These are phyloP conservation scores for Leptographium procerum DNA, from an alignment of 2,329 filamentous ascomycete species.

Conservation along the genomic window DNA sequence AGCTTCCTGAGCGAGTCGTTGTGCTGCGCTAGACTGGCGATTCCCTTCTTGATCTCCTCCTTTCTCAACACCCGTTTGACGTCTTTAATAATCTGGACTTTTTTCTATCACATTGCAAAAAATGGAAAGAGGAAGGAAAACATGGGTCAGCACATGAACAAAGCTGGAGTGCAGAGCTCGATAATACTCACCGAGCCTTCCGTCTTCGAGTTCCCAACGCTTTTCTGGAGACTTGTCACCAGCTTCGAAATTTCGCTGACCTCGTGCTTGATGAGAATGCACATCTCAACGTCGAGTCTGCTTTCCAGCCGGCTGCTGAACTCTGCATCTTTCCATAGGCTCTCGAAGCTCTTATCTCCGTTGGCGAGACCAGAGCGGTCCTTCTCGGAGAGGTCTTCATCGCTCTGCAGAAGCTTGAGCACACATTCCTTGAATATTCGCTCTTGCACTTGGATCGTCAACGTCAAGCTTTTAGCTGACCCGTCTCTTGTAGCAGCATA, in stretches of 20 bases:
- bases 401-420: conserved; percentile 8
- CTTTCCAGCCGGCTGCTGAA: conserved; percentile 9
- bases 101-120: not conserved
- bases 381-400: conserved; percentile 10
- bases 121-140: too few species aligned
- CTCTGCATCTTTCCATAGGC: conserved; percentile 10
- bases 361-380: conserved; percentile 9
- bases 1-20: conserved; percentile 5
- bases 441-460: conserved; percentile 11
- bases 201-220: conserved; percentile 1
- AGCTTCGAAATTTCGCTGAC: conserved; percentile 7
- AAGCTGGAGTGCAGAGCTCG: not conserved
- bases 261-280: conserved; percentile 7
- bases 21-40: conserved; percentile 5
- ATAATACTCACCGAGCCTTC: not conserved
- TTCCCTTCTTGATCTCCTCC: conserved; percentile 5
- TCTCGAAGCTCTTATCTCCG: conserved; percentile 8
- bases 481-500: conserved; percentile 7
- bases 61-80: conserved; percentile 8
- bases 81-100: not conserved
- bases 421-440: conserved; percentile 12
- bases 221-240: conserved; percentile 1
- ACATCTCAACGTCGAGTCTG: conserved; percentile 8
- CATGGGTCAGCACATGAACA: not conserved
- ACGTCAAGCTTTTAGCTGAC: conserved; percentile 1